These are phyloP conservation scores for Xylaria digitata DNA, from an alignment of 2,329 filamentous ascomycete genomes.

Conservation along the genomic window DNA sequence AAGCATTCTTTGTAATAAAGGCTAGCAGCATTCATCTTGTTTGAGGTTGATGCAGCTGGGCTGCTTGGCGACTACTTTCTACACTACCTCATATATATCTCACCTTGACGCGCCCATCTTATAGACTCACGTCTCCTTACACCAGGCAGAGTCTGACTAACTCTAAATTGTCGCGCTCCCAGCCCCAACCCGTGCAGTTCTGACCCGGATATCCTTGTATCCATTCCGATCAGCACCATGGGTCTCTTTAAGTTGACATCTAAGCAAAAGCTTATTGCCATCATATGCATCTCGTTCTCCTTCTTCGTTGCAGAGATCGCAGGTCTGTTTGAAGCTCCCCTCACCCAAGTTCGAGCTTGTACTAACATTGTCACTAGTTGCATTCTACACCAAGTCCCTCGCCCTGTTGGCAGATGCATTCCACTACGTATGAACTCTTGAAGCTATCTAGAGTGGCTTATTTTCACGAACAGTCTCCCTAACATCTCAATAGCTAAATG, in stretches of 20 bases:
- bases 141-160: neutral
- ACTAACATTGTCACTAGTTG: slow-evolving; percentile 41
- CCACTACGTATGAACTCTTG: slow-evolving; percentile 69
- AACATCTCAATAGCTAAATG: slow-evolving; percentile 63
- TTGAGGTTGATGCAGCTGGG: slow-evolving; percentile 12
- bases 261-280: slow-evolving; percentile 60
- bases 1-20: slow-evolving; percentile 5
- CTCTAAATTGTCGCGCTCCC: neutral
- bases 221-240: slow-evolving; percentile 47
- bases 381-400: slow-evolving; percentile 71
- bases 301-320: slow-evolving; percentile 66
- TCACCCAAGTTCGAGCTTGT: neutral
- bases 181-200: neutral
- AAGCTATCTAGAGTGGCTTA: neutral
- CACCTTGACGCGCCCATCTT: neutral
- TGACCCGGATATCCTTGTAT: slow-evolving; percentile 13
- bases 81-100: slow-evolving; percentile 4
- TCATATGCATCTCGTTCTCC: slow-evolving; percentile 61
- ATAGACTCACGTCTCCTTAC: neutral
- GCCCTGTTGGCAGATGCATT: slow-evolving; percentile 82
- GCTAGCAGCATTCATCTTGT: neutral
- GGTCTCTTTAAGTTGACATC: slow-evolving; percentile 50
- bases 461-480: slow-evolving; percentile 14
- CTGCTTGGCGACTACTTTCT: neutral
- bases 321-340: slow-evolving; percentile 50